phyloP scores from a whole-genome alignment of 495 filamentous ascomycete genomes.

The Friedmanniomyces simplex region DNA sequence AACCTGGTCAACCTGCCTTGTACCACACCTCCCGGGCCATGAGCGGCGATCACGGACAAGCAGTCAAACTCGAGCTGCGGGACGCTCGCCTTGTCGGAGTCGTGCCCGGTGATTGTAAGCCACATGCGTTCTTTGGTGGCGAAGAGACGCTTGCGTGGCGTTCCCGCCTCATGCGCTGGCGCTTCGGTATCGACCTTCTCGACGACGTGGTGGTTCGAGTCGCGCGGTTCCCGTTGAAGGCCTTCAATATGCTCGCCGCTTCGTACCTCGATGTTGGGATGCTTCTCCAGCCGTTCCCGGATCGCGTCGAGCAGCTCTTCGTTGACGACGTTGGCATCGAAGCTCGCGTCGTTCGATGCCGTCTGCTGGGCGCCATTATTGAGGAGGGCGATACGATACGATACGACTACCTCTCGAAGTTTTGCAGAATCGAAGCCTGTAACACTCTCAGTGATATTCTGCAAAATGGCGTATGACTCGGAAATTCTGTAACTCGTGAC shows the following conservation, averaged over 20 bases:
- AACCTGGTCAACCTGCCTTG: conserved; percentile 67
- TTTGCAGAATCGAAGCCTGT: background rate
- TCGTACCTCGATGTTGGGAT: conserved; percentile 9
- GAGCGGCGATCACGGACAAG: conserved; percentile 70
- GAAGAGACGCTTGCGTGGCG: conserved; percentile 4
- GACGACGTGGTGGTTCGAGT: background rate
- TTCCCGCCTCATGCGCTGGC: too few relatives aligned
- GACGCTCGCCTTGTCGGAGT: conserved; percentile 58
- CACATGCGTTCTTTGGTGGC: conserved; percentile 52
- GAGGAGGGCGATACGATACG: background rate
- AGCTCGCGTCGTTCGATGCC: background rate
- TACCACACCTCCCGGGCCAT: conserved; percentile 57
- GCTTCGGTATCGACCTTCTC: background rate
- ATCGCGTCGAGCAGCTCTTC: background rate
- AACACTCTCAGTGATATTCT: too few relatives aligned
- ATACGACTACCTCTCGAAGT: background rate
- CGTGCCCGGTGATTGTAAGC: conserved; percentile 72
- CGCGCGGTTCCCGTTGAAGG: background rate
- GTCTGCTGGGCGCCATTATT: too few relatives aligned
- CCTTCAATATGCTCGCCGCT: background rate
- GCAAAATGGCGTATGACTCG: background rate
- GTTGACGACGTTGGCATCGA: background rate
- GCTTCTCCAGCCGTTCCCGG: conserved; percentile 10
- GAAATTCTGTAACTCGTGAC: background rate
- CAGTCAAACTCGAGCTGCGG: conserved; percentile 59